These are phyloP conservation scores for Coprinellus micaceus DNA, from an alignment of 768 basidiomycete genomes.

Conservation along the genomic window DNA sequence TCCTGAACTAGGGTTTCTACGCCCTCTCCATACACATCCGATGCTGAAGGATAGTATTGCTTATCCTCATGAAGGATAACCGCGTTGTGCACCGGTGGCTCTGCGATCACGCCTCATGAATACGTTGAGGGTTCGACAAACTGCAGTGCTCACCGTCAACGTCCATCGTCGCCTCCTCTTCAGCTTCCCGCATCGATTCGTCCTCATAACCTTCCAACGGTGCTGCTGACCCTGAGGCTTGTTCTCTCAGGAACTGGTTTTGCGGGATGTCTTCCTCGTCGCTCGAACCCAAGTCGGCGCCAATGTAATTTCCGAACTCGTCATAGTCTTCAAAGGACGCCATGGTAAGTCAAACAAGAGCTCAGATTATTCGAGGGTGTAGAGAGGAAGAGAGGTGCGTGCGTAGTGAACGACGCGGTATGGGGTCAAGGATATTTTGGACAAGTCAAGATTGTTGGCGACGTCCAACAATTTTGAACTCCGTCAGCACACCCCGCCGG, in stretches of 20 bases:
- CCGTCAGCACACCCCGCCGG: neutral
- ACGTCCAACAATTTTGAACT: conserved; percentile 12
- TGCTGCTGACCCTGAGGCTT: conserved; percentile 34
- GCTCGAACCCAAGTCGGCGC: conserved; percentile 90
- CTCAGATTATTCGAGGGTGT: neutral
- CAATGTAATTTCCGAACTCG: conserved; percentile 98
- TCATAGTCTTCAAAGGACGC: conserved; percentile 79
- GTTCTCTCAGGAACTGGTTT: conserved; percentile 38
- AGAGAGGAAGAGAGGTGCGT: conserved; percentile 12
- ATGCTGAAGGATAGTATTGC: conserved; percentile 93
- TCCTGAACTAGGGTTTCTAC: conserved; percentile 98
- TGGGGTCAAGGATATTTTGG: neutral
- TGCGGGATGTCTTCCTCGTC: conserved; percentile 57
- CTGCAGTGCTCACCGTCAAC: conserved; percentile 64
- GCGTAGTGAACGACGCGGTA: neutral
- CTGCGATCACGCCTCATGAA: conserved; percentile 2
- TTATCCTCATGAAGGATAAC: conserved; percentile 95
- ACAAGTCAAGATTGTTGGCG: neutral
- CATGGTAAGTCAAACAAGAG: conserved; percentile 22
- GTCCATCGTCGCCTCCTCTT: conserved; percentile 69
- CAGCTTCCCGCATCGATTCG: conserved; percentile 51
- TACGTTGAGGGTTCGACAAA: conserved; percentile 5
- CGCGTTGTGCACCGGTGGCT: conserved; percentile 77
- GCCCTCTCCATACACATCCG: conserved; percentile 87
- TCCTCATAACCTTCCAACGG: conserved; percentile 85